Evolutionary conservation across 78 protist species (phyloP).

Genomic region (Diacronema lutheri): DNA sequence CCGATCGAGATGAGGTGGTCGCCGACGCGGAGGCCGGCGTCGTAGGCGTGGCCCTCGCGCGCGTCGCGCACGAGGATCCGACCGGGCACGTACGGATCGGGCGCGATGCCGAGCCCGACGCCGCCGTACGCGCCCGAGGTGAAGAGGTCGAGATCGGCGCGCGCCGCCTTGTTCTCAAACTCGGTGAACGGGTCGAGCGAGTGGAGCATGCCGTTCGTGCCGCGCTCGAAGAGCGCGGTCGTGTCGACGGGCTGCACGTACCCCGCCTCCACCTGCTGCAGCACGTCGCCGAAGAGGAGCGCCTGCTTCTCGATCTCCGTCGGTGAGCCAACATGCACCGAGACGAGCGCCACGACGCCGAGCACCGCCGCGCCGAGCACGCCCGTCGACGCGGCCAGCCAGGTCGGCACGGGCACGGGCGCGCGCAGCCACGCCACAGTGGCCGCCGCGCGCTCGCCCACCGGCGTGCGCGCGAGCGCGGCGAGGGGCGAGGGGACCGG

Average conservation of each 20-base stretch:
- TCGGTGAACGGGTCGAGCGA: slow-evolving; percentile 33
- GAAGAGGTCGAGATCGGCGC: too few species aligned
- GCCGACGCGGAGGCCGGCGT: slow-evolving; percentile 26
- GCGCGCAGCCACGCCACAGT: too few species aligned
- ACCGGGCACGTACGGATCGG: not conserved
- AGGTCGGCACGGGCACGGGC: too few species aligned
- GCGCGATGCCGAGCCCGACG: slow-evolving; percentile 23
- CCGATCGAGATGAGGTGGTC: not conserved
- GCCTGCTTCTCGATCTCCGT: slow-evolving; percentile 20
- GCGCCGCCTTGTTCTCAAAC: slow-evolving; percentile 2
- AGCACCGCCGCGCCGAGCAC: too few species aligned
- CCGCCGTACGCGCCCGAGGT: slow-evolving; percentile 27
- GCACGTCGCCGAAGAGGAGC: slow-evolving; percentile 26
- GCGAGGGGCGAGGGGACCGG: too few species aligned
- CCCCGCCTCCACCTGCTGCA: not conserved
- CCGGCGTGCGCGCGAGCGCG: too few species aligned
- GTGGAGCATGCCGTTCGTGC: slow-evolving; percentile 28
- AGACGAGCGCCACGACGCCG: not conserved
- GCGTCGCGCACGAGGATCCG: not conserved
- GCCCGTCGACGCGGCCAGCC: too few species aligned
- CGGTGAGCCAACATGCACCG: not conserved
- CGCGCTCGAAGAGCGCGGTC: slow-evolving; percentile 13
- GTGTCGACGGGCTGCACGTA: slow-evolving; percentile 26
- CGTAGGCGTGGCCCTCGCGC: slow-evolving; percentile 22
- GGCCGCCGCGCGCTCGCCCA: too few species aligned